Conservation (phyloP, 1,284 basidiomycete species). For the Apiotrichum sp. region DNA sequence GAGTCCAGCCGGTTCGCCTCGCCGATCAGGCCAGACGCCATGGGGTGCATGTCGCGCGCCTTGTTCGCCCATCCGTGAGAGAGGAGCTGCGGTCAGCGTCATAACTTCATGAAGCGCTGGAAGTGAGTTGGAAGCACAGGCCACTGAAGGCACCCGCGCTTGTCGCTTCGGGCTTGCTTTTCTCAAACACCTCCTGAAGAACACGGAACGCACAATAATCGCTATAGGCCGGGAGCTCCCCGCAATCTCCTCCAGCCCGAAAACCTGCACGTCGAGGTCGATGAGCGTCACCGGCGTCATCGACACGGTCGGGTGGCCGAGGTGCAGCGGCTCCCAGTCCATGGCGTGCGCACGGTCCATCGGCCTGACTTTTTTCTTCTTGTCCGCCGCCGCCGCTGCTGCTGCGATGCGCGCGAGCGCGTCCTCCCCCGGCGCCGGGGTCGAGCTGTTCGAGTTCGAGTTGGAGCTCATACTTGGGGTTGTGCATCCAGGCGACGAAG, state of each 20-base stretch:
- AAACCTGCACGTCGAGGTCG: conserved; percentile 31
- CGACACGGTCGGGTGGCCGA: conserved; percentile 11
- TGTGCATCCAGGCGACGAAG: no score
- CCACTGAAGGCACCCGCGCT: no score
- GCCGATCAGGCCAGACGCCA: conserved; percentile 35
- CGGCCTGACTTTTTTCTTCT: background rate
- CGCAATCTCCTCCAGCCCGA: conserved; percentile 34
- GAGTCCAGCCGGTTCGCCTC: conserved; percentile 14
- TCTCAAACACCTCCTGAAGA: no score
- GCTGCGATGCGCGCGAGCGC: background rate
- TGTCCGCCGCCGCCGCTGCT: background rate
- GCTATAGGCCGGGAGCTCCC: conserved; percentile 20
- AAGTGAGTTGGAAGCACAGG: no score
- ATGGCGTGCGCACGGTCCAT: conserved; percentile 3
- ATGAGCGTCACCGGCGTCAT: conserved; percentile 15
- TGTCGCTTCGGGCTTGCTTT: no score
- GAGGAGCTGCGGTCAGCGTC: conserved; percentile 4
- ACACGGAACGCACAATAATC: conserved; percentile 22
- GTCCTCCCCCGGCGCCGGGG: background rate
- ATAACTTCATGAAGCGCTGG: no score
- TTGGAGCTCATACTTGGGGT: background rate
- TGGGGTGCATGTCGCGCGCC: conserved; percentile 23
- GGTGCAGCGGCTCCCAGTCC: conserved; percentile 23
- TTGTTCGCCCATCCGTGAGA: conserved; percentile 17
- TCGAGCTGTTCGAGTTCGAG: background rate